Percentiles rank a stretch among this genome's conserved stretches.
Evolutionary conservation across 2,329 filamentous ascomycete species (phyloP).

Genomic region (Trichoderma hamatum): DNA sequence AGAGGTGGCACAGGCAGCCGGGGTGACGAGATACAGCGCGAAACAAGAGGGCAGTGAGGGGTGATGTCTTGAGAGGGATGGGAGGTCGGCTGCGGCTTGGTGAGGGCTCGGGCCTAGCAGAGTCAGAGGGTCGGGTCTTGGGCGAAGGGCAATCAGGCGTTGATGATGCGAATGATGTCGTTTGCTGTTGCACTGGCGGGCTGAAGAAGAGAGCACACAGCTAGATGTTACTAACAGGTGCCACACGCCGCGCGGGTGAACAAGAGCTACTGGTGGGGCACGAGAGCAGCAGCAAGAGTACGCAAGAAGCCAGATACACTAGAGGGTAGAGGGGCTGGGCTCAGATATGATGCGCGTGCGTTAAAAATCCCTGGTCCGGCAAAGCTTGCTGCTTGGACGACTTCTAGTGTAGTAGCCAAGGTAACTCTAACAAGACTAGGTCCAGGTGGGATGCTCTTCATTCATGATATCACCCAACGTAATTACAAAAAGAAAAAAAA

Average conservation of each 20-base stretch:
- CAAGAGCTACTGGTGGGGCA: slow-evolving; percentile 20
- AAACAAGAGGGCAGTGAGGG: slow-evolving; percentile 19
- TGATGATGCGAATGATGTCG: slow-evolving; percentile 35
- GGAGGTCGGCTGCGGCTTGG: not conserved
- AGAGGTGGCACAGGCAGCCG: slow-evolving; percentile 30
- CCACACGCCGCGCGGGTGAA: slow-evolving; percentile 16
- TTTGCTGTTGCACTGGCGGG: slow-evolving; percentile 32
- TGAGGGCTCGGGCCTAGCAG: slow-evolving; percentile 5
- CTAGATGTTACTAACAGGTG: slow-evolving; percentile 25
- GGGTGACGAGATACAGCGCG: slow-evolving; percentile 31
- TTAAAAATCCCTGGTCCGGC: not conserved
- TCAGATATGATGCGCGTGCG: slow-evolving; percentile 17
- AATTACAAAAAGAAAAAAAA: too few relatives aligned
- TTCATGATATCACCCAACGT: not conserved
- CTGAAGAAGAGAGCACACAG: slow-evolving; percentile 30
- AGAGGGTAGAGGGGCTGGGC: slow-evolving; percentile 21
- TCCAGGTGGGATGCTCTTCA: not conserved
- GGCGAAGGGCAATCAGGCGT: slow-evolving; percentile 30
- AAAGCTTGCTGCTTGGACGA: not conserved
- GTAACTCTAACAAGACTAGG: not conserved
- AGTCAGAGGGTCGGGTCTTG: slow-evolving; percentile 28
- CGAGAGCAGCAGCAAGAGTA: slow-evolving; percentile 1
- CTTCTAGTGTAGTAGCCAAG: not conserved
- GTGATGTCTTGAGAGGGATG: slow-evolving; percentile 5
- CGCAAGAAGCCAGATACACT: slow-evolving; percentile 25